These are phyloP conservation scores for Pseudopithomyces chartarum DNA, from an alignment of 2,329 filamentous ascomycete genomes.

Conservation along the genomic window DNA sequence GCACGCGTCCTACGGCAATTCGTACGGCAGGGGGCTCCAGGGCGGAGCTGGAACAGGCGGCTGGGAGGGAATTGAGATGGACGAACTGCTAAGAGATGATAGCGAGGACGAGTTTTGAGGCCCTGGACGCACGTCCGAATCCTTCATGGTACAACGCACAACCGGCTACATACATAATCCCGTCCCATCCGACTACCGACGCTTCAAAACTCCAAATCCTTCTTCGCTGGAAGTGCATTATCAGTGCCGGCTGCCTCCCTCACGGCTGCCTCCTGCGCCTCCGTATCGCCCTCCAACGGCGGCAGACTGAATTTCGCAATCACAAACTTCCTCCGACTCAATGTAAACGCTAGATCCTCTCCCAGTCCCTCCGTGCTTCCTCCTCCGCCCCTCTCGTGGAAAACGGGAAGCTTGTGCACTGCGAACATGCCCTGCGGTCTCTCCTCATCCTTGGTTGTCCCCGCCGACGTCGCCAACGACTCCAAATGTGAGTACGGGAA, in stretches of 20 bases:
- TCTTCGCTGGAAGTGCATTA: slow-evolving; percentile 58
- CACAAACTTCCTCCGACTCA: slow-evolving; percentile 81
- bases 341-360: slow-evolving; percentile 87
- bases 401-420: slow-evolving; percentile 80
- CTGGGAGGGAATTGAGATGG: slow-evolving; percentile 67
- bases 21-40: slow-evolving; percentile 61
- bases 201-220: slow-evolving; percentile 70
- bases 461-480: slow-evolving; percentile 52
- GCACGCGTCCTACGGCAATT: slow-evolving; percentile 57
- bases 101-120: slow-evolving; percentile 31
- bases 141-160: not conserved
- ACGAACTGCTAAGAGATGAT: slow-evolving; percentile 60
- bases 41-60: slow-evolving; percentile 58
- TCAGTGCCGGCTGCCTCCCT: slow-evolving; percentile 35
- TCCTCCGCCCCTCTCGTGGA: slow-evolving; percentile 87
- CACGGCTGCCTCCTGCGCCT: slow-evolving; percentile 58
- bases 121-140: not conserved
- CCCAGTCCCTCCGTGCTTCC: slow-evolving; percentile 66
- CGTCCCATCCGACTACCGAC: not conserved
- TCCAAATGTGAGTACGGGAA: slow-evolving; percentile 65
- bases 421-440: slow-evolving; percentile 84
- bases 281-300: slow-evolving; percentile 76
- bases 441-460: slow-evolving; percentile 68
- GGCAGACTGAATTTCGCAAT: slow-evolving; percentile 90
- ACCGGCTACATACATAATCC: not conserved